A percentile compares a stretch with the other conserved stretches of the same genome.
Evolutionary conservation across 2,329 filamentous ascomycete genomes (phyloP).

Genomic region (Aureobasidium mangrovei): DNA sequence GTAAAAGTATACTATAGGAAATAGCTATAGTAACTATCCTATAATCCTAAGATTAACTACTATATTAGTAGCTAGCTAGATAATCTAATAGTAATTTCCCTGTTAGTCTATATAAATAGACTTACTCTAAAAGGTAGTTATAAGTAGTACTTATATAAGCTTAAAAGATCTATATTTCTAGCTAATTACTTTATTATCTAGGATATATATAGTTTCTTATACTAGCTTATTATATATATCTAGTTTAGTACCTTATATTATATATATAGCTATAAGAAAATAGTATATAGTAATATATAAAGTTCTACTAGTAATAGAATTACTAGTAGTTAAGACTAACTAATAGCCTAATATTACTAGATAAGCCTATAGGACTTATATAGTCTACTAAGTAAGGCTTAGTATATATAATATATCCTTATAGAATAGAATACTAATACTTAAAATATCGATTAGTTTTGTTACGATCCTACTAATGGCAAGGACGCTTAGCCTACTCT

Average conservation of each 20-base stretch:
- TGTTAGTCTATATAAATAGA: background rate
- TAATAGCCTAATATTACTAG: no score
- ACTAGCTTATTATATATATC: background rate
- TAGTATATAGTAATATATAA: no score
- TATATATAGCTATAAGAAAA: no score
- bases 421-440: no score
- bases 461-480: no score
- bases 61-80: conserved; percentile 3
- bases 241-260: background rate
- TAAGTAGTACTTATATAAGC: background rate
- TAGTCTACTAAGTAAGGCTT: no score
- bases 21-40: background rate
- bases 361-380: no score
- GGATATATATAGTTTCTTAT: background rate
- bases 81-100: conserved; percentile 1
- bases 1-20: background rate
- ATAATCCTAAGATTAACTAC: background rate
- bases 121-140: conserved; percentile 3
- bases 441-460: no score
- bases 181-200: conserved; percentile 2
- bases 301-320: no score
- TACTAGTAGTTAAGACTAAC: no score
- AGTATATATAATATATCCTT: no score
- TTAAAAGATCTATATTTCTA: background rate
- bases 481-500: no score